Conservation (phyloP, 345 rosid genomes). For the Hibiscus tridactylites region DNA sequence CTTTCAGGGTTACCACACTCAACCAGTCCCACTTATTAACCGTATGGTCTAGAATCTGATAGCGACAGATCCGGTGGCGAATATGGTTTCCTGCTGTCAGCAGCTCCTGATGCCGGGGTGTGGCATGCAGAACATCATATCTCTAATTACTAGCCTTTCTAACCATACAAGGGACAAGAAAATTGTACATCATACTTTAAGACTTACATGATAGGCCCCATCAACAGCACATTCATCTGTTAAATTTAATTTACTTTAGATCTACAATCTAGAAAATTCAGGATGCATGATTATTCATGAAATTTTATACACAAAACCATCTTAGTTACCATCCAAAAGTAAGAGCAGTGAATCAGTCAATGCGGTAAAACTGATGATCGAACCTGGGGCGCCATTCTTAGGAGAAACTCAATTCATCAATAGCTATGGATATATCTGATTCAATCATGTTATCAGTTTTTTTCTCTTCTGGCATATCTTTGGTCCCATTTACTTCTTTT, state of each 20-base stretch:
- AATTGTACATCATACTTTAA: slow-evolving; percentile 16
- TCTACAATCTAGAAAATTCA: slow-evolving; percentile 38
- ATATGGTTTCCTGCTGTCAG: not conserved
- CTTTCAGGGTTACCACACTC: not conserved
- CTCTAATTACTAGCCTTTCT: slow-evolving; percentile 19
- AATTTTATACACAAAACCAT: slow-evolving; percentile 30
- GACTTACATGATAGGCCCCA: slow-evolving; percentile 10
- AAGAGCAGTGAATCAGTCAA: slow-evolving; percentile 12
- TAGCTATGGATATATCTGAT: slow-evolving; percentile 36
- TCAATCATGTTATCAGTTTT: slow-evolving; percentile 15
- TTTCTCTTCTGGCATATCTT: slow-evolving; percentile 12
- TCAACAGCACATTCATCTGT: slow-evolving; percentile 27
- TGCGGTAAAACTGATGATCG: slow-evolving; percentile 14
- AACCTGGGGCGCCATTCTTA: slow-evolving; percentile 29
- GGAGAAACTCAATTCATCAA: slow-evolving; percentile 43
- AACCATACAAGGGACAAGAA: slow-evolving; percentile 22
- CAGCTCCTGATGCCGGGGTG: not conserved
- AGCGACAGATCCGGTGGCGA: not conserved
- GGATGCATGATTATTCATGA: slow-evolving; percentile 18
- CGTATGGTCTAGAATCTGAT: not conserved
- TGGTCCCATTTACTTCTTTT: slow-evolving; percentile 30
- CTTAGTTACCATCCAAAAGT: slow-evolving; percentile 13
- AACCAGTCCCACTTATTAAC: not conserved
- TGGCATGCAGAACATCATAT: not conserved
- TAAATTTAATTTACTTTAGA: slow-evolving; percentile 20